Evolutionary conservation across 108 stramenopile species (phyloP).

Genomic region (Phaeodactylum tricornutum): DNA sequence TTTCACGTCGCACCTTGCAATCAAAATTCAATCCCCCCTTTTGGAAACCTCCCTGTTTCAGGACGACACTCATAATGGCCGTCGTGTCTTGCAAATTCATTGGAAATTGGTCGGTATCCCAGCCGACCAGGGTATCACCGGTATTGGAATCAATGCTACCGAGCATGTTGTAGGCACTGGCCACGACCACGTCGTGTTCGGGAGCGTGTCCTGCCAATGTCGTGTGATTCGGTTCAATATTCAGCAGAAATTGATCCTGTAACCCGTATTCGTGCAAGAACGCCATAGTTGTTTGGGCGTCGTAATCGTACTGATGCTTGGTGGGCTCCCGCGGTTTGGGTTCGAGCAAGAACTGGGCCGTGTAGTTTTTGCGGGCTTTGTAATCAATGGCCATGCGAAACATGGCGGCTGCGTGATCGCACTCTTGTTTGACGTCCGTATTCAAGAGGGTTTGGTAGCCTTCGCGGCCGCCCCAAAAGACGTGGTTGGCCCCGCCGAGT

Average conservation of each 20-base stretch:
- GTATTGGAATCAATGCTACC: conserved; percentile 63
- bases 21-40: conserved; percentile 66
- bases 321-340: conserved; percentile 62
- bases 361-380: conserved; percentile 30
- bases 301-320: conserved; percentile 72
- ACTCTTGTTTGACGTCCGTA: conserved; percentile 40
- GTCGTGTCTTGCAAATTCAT: conserved; percentile 42
- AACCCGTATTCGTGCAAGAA: conserved; percentile 46
- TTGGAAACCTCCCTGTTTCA: conserved; percentile 43
- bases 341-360: conserved; percentile 47
- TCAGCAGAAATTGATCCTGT: conserved; percentile 46
- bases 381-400: conserved; percentile 47
- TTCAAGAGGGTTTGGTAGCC: conserved; percentile 48
- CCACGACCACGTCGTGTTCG: conserved; percentile 48
- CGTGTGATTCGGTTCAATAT: conserved; percentile 70
- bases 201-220: conserved; percentile 53
- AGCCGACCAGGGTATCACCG: conserved; percentile 47
- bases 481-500: conserved; percentile 47
- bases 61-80: conserved; percentile 31
- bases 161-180: conserved; percentile 40
- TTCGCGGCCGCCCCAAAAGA: conserved; percentile 69
- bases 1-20: conserved; percentile 57
- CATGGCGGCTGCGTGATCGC: conserved; percentile 50
- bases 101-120: conserved; percentile 62
- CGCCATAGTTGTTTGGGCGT: conserved; percentile 53